Evolutionary conservation across 345 rosid genomes (phyloP), one percentile per base, ranked within the genome.

Genomic region (Cardiospermum halicacabum): DNA sequence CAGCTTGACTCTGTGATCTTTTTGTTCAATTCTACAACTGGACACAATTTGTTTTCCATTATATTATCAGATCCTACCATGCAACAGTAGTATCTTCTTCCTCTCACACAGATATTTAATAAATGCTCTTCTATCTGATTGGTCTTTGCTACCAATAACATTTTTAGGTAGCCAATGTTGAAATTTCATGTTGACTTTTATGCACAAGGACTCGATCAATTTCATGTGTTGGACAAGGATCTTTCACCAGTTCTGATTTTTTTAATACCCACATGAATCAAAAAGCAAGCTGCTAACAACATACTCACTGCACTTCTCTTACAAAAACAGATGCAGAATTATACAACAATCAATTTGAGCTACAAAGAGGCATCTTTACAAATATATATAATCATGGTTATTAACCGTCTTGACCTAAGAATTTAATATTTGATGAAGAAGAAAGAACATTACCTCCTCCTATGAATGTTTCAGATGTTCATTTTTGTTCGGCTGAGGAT

Each of bases 141-240:
- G 3, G 39, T 34, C 39, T 34, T 4, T 34, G 39, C 39, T 2
- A 5, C 1, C 9, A 11, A 34, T 39, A 39, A 39, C 43, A 39
- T 7, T 39, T n/a, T 43, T n/a, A 21, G 22, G 49, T 21, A 43
- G 15, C 21, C 49, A 43, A 43, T n/a, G 15, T 43, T 43, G 49
- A 43, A 43, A 43, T 3, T 43, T 43, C 1, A 8, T n/a, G 18
- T 43, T 43, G 49, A 43, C 49, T 43, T 43, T 15, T n/a, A 15
- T 43, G 48, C 48, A 12, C 42, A 8, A 15, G 18, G 49, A 15
- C 5, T 43, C 49, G 18, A 2, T 43, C 39, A 43, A 15, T 9
- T 43, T n/a, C 49, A 43, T 6, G 3, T 19, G 9, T 30, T 48
- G 25, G 66, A 62, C 47, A 62, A 10, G 7, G 56, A 62, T 62